A percentile compares a stretch with the other conserved stretches of the same genome.
Evolutionary conservation across 306 rosid genomes (phyloP).

Genomic region (Lathyrus sativus): DNA sequence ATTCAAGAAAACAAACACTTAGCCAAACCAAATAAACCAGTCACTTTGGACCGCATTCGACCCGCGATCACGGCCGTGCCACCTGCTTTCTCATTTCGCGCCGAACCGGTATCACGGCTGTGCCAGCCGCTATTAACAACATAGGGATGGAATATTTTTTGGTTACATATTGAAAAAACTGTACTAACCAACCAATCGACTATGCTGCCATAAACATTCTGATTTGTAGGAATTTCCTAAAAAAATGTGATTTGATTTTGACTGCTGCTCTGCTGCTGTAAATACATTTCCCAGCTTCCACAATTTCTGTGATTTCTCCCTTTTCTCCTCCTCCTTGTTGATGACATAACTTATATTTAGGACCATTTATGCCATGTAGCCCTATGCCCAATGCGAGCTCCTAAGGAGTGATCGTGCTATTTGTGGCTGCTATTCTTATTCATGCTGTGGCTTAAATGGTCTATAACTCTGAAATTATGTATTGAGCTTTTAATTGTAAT

Average conservation of each 20-base stretch:
- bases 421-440: conserved; percentile 7
- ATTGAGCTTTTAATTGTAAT: neutral
- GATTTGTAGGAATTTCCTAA: neutral
- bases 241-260: neutral
- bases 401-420: neutral
- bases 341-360: neutral
- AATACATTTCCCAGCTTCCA: neutral
- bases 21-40: too few species aligned
- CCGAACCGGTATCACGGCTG: too few species aligned
- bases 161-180: conserved; percentile 5
- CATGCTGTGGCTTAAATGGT: conserved; percentile 3
- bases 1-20: too few species aligned
- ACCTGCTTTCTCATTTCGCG: too few species aligned
- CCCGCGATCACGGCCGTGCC: too few species aligned
- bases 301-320: neutral
- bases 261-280: neutral
- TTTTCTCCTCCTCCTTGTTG: neutral
- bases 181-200: neutral
- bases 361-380: conserved; percentile 3
- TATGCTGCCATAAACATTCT: neutral
- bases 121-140: too few species aligned
- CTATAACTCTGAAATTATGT: neutral
- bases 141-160: too few species aligned
- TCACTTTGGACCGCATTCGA: too few species aligned
- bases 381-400: neutral